These are phyloP conservation scores for Quercus parvula DNA, from an alignment of 306 rosid species.

Conservation along the genomic window DNA sequence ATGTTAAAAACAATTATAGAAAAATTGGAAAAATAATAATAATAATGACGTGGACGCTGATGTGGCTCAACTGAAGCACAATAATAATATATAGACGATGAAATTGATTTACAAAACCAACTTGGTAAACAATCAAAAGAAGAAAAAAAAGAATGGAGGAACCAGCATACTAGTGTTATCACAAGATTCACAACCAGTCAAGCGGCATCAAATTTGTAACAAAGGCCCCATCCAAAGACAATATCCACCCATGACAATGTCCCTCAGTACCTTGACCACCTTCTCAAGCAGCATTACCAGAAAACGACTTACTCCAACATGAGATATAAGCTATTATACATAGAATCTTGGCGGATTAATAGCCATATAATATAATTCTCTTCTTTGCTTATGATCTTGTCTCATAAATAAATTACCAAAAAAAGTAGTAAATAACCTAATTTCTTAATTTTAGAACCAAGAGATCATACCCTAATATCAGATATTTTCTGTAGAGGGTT, in stretches of 20 bases:
- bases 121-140: too few species aligned
- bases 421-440: background rate
- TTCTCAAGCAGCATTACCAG: background rate
- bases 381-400: background rate
- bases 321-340: constrained; percentile 9
- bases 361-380: background rate
- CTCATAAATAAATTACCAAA: background rate
- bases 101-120: too few species aligned
- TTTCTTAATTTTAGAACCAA: constrained; percentile 14
- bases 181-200: background rate
- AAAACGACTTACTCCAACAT: background rate
- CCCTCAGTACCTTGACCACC: background rate
- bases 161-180: too few species aligned
- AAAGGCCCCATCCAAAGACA: background rate
- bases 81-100: too few species aligned
- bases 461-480: constrained; percentile 74
- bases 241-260: background rate
- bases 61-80: too few species aligned
- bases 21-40: too few species aligned
- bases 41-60: too few species aligned
- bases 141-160: too few species aligned
- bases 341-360: background rate
- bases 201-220: background rate
- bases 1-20: too few species aligned
- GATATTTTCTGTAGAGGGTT: constrained; percentile 74